Conservation (phyloP, 2,329 filamentous ascomycete genomes). For the Sclerotinia spermophila region DNA sequence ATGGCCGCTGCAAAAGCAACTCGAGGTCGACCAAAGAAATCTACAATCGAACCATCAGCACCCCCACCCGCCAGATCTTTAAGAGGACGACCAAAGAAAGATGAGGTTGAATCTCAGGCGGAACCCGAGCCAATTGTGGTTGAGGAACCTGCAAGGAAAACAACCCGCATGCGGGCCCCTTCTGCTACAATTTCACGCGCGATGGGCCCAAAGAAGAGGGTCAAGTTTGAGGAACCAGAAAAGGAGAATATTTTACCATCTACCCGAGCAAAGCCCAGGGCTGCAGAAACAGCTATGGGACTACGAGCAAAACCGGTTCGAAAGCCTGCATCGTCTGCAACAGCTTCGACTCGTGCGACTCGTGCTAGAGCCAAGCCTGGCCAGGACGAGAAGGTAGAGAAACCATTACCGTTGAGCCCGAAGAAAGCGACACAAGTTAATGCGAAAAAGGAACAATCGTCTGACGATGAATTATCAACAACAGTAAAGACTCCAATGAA, state of each 20-base stretch:
- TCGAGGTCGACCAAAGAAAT: slow-evolving; percentile 46
- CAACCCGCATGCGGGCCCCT: slow-evolving; percentile 38
- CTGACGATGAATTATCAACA: slow-evolving; percentile 58
- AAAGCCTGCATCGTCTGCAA: slow-evolving; percentile 39
- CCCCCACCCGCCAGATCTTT: slow-evolving; percentile 25
- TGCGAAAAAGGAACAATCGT: slow-evolving; percentile 43
- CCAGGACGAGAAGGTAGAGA: slow-evolving; percentile 36
- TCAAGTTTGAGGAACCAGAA: slow-evolving; percentile 59
- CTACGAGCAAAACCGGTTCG: slow-evolving; percentile 49
- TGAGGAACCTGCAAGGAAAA: slow-evolving; percentile 40
- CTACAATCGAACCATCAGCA: slow-evolving; percentile 26
- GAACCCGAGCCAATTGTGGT: slow-evolving; percentile 26
- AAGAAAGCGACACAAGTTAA: slow-evolving; percentile 61
- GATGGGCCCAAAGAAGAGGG: slow-evolving; percentile 53
- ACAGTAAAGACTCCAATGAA: slow-evolving; percentile 50
- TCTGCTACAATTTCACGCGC: slow-evolving; percentile 41
- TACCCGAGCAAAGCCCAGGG: slow-evolving; percentile 40
- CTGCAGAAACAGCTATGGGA: slow-evolving; percentile 38
- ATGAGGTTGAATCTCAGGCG: slow-evolving; percentile 28
- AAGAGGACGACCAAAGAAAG: slow-evolving; percentile 35
- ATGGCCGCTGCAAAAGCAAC: slow-evolving; percentile 38
- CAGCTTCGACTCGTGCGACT: slow-evolving; percentile 33
- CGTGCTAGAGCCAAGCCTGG: slow-evolving; percentile 35
- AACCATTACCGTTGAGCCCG: slow-evolving; percentile 56
- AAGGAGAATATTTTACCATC: slow-evolving; percentile 58